phyloP scores from a whole-genome alignment of 2,329 filamentous ascomycete genomes.

The Massarina eburnea region DNA sequence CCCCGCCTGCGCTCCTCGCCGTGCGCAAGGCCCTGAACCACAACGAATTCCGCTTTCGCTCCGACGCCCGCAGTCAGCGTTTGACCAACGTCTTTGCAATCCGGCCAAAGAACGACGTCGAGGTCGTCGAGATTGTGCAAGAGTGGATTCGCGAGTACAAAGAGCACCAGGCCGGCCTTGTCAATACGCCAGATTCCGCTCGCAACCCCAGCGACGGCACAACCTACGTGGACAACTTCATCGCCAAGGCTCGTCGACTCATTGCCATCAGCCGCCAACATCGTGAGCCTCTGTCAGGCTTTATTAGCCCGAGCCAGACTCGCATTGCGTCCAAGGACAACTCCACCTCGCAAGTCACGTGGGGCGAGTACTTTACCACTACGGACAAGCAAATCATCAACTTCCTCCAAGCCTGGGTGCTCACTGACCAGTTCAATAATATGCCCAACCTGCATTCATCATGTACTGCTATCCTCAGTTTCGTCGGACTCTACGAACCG shows the following conservation, averaged over 20 bases:
- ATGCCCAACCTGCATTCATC: constrained; percentile 60
- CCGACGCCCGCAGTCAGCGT: constrained; percentile 52
- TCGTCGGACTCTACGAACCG: constrained; percentile 61
- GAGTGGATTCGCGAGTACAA: constrained; percentile 57
- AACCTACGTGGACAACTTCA: constrained; percentile 40
- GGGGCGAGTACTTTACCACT: constrained; percentile 48
- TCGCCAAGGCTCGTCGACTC: constrained; percentile 44
- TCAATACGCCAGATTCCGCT: constrained; percentile 2
- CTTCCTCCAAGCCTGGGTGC: constrained; percentile 67
- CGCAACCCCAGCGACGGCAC: constrained; percentile 19
- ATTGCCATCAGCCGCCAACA: constrained; percentile 43
- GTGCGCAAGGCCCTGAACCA: constrained; percentile 66
- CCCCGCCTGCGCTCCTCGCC: constrained; percentile 62
- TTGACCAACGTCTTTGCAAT: constrained; percentile 65
- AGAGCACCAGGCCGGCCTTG: constrained; percentile 45
- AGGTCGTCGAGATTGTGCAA: constrained; percentile 54
- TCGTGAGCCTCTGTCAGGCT: constrained; percentile 37
- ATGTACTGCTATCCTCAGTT: constrained; percentile 65
- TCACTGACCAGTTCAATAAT: constrained; percentile 28
- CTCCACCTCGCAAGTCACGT: constrained; percentile 17
- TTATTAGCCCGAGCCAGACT: constrained; percentile 43
- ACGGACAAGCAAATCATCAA: constrained; percentile 60
- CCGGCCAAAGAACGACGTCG: constrained; percentile 57
- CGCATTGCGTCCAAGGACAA: constrained; percentile 20
- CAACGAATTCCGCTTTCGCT: constrained; percentile 64